Base-by-base conservation (phyloP, 768 basidiomycete genomes). In the Astraeus odoratus region DNA sequence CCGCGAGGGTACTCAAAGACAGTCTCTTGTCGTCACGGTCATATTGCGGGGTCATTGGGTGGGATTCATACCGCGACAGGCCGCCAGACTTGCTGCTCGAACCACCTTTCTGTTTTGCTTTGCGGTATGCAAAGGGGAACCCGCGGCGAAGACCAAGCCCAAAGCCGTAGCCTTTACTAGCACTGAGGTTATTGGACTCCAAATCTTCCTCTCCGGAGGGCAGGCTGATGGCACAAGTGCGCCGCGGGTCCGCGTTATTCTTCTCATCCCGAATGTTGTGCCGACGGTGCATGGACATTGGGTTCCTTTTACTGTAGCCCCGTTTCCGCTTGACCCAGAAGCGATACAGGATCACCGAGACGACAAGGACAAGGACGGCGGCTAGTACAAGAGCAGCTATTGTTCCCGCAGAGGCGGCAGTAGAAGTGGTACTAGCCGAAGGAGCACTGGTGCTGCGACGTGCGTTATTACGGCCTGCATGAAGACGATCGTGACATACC, bases 301-400 rank as follows among this genome's bases (percentile, higher is more conserved):
- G 45, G 30, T 16, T 56, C 48, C 9, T 51, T 7, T 57, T 54
- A 7, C 61, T 59, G 30, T 68, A 66, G 49, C 56, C 53, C 10
- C 72, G 75, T 12, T 78, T 75, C 9, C 79, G 74, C 41, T 73
- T 66, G 42, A 76, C 59, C 40, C 70, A 65, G 46, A 71, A 66
- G 51, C 66, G 75, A 49, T 72, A 70, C 2, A 78, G 55, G 23
- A 67, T 59, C 38, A 65, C 63, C 8, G 73, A 47, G 4, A 79
- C 47, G 23, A 81, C 43, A 53, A 78, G 67, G 22, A 73, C 70
- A 8, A 86, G 64, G 16, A 78, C 58, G 18, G 72, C 70, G 3
- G 77, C 81, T 2, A 87, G 67, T 8, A 71, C 73, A 24, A 84
- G 66, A 0, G 83, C 85, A 16, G 83, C 83, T 43, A 85, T 77